Base-by-base conservation (phyloP, 2,329 filamentous ascomycete species). In the Dactylellina drechsleri region DNA sequence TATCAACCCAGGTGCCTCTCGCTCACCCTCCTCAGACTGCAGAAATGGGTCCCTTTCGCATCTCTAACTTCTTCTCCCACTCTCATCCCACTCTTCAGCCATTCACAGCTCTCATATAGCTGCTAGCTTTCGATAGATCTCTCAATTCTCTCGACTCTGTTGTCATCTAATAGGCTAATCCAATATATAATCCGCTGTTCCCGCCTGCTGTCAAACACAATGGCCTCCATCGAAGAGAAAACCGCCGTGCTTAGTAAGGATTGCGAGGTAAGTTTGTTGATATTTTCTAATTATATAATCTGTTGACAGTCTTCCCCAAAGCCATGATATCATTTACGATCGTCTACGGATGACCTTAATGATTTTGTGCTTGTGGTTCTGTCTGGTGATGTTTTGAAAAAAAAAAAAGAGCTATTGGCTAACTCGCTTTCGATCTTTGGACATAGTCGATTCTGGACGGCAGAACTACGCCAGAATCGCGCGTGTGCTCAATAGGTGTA, bases 401-500 rank as follows among this genome's bases (percentile, higher is more conserved):
- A n/a, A n/a, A 47, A 13, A 23, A 13, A 28, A 40, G 23, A 15
- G 26, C 36, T 36, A 45, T 31, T 49, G 16, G 61, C 61, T 66
- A 66, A 66, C 61, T 8, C 8, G 26, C 6, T n/a, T 36, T 45
- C 56, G 18, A 40, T 7, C n/a, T 18, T 28, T 28, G 26, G 26
- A 16, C 2, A 5, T 23, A 73, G 68, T 73, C 68, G 10, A 73
- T 73, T 47, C 61, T 73, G 68, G 68, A 73, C 47, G 68, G 68
- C 56, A 60, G 61, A 66, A 66, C 60, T 40, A 73, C 68, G 7
- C 26, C 7, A 61, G 68, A 66, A 49, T 73, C 68, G 68, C 68
- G 68, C 20, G 68, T 73, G 45, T 73, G 68, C 49, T 73, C 68
- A 20, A 73, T 73, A 73, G 68, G 68, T 65, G 68, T 73, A 73